phyloP scores from a whole-genome alignment of 129 eudicot species.

The Flaveria sonorensis region DNA sequence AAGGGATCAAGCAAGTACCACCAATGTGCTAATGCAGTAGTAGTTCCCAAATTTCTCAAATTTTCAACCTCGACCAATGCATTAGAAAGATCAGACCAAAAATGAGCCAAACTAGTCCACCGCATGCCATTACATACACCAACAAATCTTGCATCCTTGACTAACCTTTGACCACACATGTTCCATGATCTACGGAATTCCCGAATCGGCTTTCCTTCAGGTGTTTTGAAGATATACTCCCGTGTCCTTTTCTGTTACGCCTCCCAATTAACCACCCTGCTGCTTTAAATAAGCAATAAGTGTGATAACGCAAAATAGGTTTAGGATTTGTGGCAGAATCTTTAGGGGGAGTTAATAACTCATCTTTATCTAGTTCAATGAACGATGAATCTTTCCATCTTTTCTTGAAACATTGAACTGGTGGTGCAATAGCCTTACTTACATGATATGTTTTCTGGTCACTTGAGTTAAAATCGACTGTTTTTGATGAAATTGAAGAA shows the following conservation, averaged over 20 bases:
- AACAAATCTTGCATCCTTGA: conserved; percentile 35
- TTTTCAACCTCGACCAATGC: conserved; percentile 52
- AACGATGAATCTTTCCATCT: conserved; percentile 64
- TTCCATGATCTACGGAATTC: conserved; percentile 81
- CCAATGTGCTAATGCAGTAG: conserved; percentile 53
- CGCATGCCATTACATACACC: conserved; percentile 39
- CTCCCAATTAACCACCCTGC: conserved; percentile 90
- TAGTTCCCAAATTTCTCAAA: conserved; percentile 37
- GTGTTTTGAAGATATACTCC: conserved; percentile 78
- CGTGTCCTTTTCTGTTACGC: conserved; percentile 66
- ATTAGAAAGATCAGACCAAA: conserved; percentile 59
- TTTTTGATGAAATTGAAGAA: conserved; percentile 40
- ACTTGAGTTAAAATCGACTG: conserved; percentile 34
- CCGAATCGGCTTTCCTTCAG: conserved; percentile 86
- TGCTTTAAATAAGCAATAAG: conserved; percentile 58
- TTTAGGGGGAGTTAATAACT: conserved; percentile 44
- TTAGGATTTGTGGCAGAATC: conserved; percentile 61
- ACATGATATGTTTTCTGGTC: conserved; percentile 46
- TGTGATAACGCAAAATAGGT: conserved; percentile 70
- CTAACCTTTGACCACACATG: conserved; percentile 62
- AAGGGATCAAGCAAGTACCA: conserved; percentile 95
- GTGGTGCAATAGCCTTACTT: conserved; percentile 51
- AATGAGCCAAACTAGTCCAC: conserved; percentile 59
- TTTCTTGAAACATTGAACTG: conserved; percentile 42
- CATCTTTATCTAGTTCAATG: conserved; percentile 54